Percentiles rank a stretch among this genome's conserved stretches.
These are phyloP conservation scores for Endoconidiophora polonica DNA, from an alignment of 2,329 filamentous ascomycete genomes.

Conservation along the genomic window DNA sequence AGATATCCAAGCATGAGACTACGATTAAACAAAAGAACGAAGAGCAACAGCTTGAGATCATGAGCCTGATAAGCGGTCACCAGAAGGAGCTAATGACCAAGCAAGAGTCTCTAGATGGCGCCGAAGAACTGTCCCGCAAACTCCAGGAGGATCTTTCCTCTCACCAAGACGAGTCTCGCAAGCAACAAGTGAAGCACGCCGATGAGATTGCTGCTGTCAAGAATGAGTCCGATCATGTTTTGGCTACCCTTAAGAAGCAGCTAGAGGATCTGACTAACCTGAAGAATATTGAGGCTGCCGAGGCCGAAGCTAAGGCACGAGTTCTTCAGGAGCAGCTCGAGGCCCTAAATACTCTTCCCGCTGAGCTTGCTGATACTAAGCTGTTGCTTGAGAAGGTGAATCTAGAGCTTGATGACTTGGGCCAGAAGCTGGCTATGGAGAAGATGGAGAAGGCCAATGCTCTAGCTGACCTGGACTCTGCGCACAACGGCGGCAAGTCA, in stretches of 20 bases:
- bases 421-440: constrained; percentile 37
- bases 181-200: constrained; percentile 1
- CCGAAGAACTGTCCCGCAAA: constrained; percentile 19
- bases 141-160: constrained; percentile 15
- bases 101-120: constrained; percentile 21
- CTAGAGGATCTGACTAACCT: constrained; percentile 7
- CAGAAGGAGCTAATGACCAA: constrained; percentile 11
- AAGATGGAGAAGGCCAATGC: constrained; percentile 44
- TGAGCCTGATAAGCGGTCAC: constrained; percentile 8
- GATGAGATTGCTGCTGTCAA: constrained; percentile 14
- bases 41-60: constrained; percentile 10
- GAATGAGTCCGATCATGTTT: constrained; percentile 15
- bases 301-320: constrained; percentile 26
- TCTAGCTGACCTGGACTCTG: constrained; percentile 43
- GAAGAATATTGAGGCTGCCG: constrained; percentile 12
- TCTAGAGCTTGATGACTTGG: constrained; percentile 30
- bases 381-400: constrained; percentile 9
- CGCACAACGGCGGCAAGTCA: constrained; percentile 33
- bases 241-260: constrained; percentile 17
- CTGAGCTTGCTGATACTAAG: constrained; percentile 5
- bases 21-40: constrained; percentile 13
- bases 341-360: constrained; percentile 29
- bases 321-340: constrained; percentile 38
- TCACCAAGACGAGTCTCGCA: not conserved
- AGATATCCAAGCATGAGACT: constrained; percentile 16